These are phyloP conservation scores for Exserohilum rostratum DNA, from an alignment of 2,329 filamentous ascomycete species.

Conservation along the genomic window DNA sequence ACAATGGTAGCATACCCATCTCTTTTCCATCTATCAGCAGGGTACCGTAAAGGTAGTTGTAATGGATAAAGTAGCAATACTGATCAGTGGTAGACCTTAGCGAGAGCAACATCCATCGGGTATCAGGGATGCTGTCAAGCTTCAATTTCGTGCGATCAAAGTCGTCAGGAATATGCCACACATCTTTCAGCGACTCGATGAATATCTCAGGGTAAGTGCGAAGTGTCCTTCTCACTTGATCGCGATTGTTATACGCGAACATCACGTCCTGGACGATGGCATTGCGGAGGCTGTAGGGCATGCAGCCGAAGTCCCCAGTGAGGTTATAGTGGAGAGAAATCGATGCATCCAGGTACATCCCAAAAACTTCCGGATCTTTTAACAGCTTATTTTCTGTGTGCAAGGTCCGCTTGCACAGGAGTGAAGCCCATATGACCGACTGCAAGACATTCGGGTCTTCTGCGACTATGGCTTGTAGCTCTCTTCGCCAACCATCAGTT, in stretches of 20 bases:
- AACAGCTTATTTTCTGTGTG: conserved; percentile 17
- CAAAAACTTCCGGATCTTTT: conserved; percentile 15
- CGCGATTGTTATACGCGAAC: conserved; percentile 48
- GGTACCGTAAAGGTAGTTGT: conserved; percentile 56
- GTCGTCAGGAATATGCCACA: conserved; percentile 52
- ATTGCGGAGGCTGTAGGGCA: conserved; percentile 46
- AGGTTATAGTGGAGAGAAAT: conserved; percentile 58
- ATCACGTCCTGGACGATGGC: conserved; percentile 58
- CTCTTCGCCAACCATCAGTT: conserved; percentile 59
- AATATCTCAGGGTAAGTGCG: conserved; percentile 35
- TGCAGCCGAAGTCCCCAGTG: conserved; percentile 42
- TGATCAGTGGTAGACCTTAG: conserved; percentile 35
- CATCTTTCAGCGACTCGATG: conserved; percentile 42
- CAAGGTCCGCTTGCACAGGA: conserved; percentile 62
- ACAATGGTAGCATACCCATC: conserved; percentile 60
- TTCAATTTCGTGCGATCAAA: conserved; percentile 12
- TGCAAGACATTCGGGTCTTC: conserved; percentile 48
- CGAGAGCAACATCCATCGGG: conserved; percentile 44
- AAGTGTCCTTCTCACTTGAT: conserved; percentile 47
- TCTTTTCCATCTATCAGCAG: conserved; percentile 58
- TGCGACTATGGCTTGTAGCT: conserved; percentile 51
- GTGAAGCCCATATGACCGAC: conserved; percentile 61
- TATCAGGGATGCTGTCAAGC: conserved; percentile 10
- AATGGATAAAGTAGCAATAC: conserved; percentile 42
- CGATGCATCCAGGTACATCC: conserved; percentile 48